phyloP scores from a whole-genome alignment of 1,139 yeast genomes.

The Yamadazyma conglobata region DNA sequence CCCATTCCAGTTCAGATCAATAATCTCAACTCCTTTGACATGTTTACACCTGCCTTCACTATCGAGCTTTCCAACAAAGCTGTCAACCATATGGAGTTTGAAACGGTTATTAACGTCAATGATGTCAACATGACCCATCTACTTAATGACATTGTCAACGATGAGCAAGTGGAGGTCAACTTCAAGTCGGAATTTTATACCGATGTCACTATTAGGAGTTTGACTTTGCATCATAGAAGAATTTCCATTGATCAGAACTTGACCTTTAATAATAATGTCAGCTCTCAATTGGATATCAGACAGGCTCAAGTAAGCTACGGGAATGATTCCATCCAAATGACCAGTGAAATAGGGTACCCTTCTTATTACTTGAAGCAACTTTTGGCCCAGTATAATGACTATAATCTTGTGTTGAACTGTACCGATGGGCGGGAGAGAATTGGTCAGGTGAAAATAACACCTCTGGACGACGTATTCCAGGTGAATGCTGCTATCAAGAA shows the following conservation, averaged over 20 bases:
- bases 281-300: conserved; percentile 5
- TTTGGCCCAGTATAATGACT: conserved; percentile 4
- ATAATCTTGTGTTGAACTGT: conserved; percentile 6
- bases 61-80: conserved; percentile 11
- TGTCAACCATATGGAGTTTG: conserved; percentile 10
- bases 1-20: conserved; percentile 13
- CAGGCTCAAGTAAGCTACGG: conserved; percentile 1
- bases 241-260: conserved; percentile 14
- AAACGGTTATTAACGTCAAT: conserved; percentile 12
- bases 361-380: conserved; percentile 3
- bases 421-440: conserved; percentile 1
- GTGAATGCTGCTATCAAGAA: conserved; percentile 4
- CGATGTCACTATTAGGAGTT: conserved; percentile 9
- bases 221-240: conserved; percentile 9
- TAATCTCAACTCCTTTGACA: conserved; percentile 13
- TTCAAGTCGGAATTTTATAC: conserved; percentile 11
- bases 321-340: conserved; percentile 2
- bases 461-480: conserved; percentile 1
- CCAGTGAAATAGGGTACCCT: conserved; percentile 4
- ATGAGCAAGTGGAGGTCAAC: conserved; percentile 12
- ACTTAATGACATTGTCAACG: conserved; percentile 12
- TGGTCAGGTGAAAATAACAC: background rate
- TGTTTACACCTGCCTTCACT: conserved; percentile 10
- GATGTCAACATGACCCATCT: conserved; percentile 13
- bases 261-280: conserved; percentile 11